Evolutionary conservation across 129 eudicot genomes (phyloP).

Genomic region (Cynara cardunculus): DNA sequence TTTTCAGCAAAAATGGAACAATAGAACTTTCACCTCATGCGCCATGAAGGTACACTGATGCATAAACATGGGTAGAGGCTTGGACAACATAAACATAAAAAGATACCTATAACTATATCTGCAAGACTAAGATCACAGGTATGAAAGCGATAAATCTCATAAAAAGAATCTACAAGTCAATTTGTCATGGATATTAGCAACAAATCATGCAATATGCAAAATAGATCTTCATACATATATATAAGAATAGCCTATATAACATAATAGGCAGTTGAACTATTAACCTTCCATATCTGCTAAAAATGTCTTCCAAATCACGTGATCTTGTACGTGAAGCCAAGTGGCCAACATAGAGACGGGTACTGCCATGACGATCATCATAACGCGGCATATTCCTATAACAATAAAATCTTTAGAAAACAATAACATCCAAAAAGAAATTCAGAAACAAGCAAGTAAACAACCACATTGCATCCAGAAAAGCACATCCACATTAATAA

Average conservation of each 20-base stretch:
- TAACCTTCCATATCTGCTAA: slow-evolving; percentile 93
- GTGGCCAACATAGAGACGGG: slow-evolving; percentile 89
- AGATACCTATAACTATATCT: slow-evolving; percentile 2
- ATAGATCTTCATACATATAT: background rate
- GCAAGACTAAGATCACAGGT: background rate
- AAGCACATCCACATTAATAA: background rate
- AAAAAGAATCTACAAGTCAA: background rate
- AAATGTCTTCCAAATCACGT: slow-evolving; percentile 72
- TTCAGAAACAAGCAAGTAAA: background rate
- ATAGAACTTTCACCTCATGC: background rate
- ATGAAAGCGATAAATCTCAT: background rate
- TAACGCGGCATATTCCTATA: slow-evolving; percentile 64
- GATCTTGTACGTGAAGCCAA: slow-evolving; percentile 77
- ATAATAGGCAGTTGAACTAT: background rate
- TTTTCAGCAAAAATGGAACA: background rate
- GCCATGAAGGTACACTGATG: slow-evolving; percentile 5
- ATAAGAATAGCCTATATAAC: background rate
- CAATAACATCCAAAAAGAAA: background rate
- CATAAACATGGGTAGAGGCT: background rate
- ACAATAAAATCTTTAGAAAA: background rate
- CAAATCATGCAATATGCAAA: background rate
- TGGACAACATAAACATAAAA: background rate
- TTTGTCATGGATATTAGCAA: background rate
- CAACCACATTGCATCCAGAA: background rate
- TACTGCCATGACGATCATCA: slow-evolving; percentile 69